These are phyloP conservation scores for Aphanomyces cochlioides DNA, from an alignment of 352 stramenopile genomes.

Conservation along the genomic window DNA sequence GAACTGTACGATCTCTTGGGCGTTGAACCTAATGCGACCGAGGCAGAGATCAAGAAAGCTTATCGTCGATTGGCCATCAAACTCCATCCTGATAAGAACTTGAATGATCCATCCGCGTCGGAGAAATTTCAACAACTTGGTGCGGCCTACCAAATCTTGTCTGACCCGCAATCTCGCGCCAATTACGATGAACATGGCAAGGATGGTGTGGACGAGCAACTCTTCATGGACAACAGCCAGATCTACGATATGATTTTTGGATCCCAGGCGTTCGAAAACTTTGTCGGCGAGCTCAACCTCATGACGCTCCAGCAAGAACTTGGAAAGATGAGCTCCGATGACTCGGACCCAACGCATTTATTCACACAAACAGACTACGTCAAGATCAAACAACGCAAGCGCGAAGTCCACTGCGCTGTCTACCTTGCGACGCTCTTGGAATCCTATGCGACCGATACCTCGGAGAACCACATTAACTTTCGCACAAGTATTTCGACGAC, in stretches of 20 bases:
- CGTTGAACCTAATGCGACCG: slow-evolving; percentile 49
- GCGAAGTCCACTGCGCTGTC: slow-evolving; percentile 36
- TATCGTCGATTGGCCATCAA: slow-evolving; percentile 68
- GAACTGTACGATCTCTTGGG: slow-evolving; percentile 75
- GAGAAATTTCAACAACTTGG: slow-evolving; percentile 72
- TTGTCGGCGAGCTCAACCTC: slow-evolving; percentile 59
- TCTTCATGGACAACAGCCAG: slow-evolving; percentile 47
- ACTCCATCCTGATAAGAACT: slow-evolving; percentile 77
- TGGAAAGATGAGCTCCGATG: slow-evolving; percentile 39
- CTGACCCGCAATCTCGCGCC: slow-evolving; percentile 32
- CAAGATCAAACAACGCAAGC: slow-evolving; percentile 35
- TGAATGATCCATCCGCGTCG: slow-evolving; percentile 44
- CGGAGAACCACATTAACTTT: slow-evolving; percentile 31
- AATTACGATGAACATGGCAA: slow-evolving; percentile 46
- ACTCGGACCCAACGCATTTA: slow-evolving; percentile 43
- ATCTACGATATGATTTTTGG: slow-evolving; percentile 81
- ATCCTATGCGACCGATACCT: slow-evolving; percentile 26
- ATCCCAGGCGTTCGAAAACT: slow-evolving; percentile 70
- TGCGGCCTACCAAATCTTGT: slow-evolving; percentile 74
- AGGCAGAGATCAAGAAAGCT: slow-evolving; percentile 63
- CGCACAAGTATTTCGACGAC: slow-evolving; percentile 28
- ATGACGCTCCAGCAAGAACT: slow-evolving; percentile 50
- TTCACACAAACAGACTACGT: slow-evolving; percentile 30
- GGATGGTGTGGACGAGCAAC: slow-evolving; percentile 33
- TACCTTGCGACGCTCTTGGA: slow-evolving; percentile 34